phyloP scores from a whole-genome alignment of 306 rosid genomes.

The Rosa multiflora region DNA sequence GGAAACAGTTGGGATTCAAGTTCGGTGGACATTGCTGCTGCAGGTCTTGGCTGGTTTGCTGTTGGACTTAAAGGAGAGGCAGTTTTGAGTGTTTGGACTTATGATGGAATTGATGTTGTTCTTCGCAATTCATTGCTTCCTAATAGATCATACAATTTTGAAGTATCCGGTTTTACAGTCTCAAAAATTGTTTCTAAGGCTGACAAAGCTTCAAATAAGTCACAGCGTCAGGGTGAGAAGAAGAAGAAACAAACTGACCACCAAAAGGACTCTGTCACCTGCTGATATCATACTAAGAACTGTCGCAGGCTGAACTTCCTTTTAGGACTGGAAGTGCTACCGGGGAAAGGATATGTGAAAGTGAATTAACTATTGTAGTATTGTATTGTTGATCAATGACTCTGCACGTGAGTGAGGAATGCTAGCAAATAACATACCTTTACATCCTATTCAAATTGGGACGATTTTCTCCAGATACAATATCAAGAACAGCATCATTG shows the following conservation, averaged over 20 bases:
- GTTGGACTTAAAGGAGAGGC: slow-evolving; percentile 92
- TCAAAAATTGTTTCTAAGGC: slow-evolving; percentile 83
- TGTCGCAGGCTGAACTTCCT: slow-evolving; percentile 14
- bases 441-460: background rate
- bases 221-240: slow-evolving; percentile 36
- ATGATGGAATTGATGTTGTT: slow-evolving; percentile 77
- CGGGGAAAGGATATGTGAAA: background rate
- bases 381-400: background rate
- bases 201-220: slow-evolving; percentile 57
- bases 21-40: slow-evolving; percentile 75
- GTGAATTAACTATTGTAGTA: background rate
- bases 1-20: slow-evolving; percentile 92
- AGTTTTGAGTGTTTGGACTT: slow-evolving; percentile 69
- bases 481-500: background rate
- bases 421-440: background rate
- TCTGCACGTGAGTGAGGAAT: background rate
- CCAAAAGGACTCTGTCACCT: slow-evolving; percentile 23
- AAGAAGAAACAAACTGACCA: slow-evolving; percentile 34
- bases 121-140: slow-evolving; percentile 74
- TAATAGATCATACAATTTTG: slow-evolving; percentile 56
- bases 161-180: slow-evolving; percentile 74
- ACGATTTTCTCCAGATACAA: background rate
- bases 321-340: background rate
- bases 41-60: slow-evolving; percentile 96
- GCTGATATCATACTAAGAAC: slow-evolving; percentile 28